phyloP scores from a whole-genome alignment of 2,329 filamentous ascomycete genomes.

The Cercospora janseana region DNA sequence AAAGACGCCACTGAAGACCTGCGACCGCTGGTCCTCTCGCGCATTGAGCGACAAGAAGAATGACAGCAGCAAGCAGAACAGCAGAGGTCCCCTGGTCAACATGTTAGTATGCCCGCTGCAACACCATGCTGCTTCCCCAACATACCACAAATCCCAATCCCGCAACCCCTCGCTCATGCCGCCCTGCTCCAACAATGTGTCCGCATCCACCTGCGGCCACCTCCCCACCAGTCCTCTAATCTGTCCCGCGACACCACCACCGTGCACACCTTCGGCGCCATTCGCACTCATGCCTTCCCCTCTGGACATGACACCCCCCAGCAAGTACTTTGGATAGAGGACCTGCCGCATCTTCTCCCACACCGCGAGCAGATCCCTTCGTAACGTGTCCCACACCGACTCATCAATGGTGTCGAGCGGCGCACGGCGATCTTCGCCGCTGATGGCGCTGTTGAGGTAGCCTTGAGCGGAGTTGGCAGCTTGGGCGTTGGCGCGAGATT shows the following conservation, averaged over 20 bases:
- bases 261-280: constrained; percentile 51
- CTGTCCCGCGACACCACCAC: constrained; percentile 45
- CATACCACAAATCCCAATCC: constrained; percentile 92
- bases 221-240: constrained; percentile 58
- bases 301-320: constrained; percentile 63
- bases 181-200: constrained; percentile 59
- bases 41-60: constrained; percentile 84
- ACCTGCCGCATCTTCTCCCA: constrained; percentile 99
- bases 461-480: constrained; percentile 64
- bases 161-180: constrained; percentile 84
- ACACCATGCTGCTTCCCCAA: constrained; percentile 10
- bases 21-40: constrained; percentile 73
- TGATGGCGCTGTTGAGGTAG: constrained; percentile 85
- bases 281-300: constrained; percentile 59
- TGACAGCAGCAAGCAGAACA: constrained; percentile 88
- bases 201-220: constrained; percentile 61
- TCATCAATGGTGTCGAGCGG: constrained; percentile 95
- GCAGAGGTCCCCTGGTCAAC: constrained; percentile 72
- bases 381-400: constrained; percentile 94
- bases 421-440: constrained; percentile 87
- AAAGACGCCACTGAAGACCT: constrained; percentile 95
- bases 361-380: constrained; percentile 83
- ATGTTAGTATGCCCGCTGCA: constrained; percentile 20
- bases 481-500: constrained; percentile 56
- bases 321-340: constrained; percentile 89